Percentiles rank a stretch among this genome's conserved stretches.
Conservation (phyloP, 106 monocot genomes). For the Dactylorhiza incarnata region DNA sequence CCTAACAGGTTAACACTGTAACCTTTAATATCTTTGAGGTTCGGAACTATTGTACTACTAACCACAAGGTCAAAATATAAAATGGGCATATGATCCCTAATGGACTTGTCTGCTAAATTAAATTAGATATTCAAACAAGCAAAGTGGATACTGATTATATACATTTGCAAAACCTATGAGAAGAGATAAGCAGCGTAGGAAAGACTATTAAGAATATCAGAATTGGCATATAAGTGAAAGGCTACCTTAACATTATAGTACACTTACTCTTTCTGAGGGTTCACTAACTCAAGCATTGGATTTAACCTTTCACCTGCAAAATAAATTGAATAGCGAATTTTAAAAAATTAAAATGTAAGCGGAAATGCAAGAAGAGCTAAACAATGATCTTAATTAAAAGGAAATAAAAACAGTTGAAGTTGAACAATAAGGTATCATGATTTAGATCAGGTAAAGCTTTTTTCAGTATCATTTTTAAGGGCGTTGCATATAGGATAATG, state of each 20-base stretch:
- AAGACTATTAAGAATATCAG: not conserved
- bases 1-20: too few relatives aligned
- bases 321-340: not conserved
- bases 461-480: not conserved
- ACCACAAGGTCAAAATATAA: not conserved
- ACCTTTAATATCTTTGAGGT: not conserved
- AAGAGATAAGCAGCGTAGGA: not conserved
- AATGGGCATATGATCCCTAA: not conserved
- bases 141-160: not conserved
- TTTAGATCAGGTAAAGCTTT: not conserved
- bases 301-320: conserved; percentile 15
- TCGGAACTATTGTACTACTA: not conserved
- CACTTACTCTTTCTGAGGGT: conserved; percentile 89
- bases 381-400: too few relatives aligned
- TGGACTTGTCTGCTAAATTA: not conserved
- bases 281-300: conserved; percentile 62
- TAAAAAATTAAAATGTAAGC: too few relatives aligned
- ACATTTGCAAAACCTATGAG: not conserved
- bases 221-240: too few relatives aligned
- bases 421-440: not conserved
- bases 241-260: not conserved
- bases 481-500: too few relatives aligned
- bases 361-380: too few relatives aligned
- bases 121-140: not conserved
- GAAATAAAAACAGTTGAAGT: too few relatives aligned